A percentile compares a stretch with the other conserved stretches of the same genome.
Evolutionary conservation across 1,139 yeast genomes (phyloP).

Genomic region (Zygosaccharomyces pseudobailii): DNA sequence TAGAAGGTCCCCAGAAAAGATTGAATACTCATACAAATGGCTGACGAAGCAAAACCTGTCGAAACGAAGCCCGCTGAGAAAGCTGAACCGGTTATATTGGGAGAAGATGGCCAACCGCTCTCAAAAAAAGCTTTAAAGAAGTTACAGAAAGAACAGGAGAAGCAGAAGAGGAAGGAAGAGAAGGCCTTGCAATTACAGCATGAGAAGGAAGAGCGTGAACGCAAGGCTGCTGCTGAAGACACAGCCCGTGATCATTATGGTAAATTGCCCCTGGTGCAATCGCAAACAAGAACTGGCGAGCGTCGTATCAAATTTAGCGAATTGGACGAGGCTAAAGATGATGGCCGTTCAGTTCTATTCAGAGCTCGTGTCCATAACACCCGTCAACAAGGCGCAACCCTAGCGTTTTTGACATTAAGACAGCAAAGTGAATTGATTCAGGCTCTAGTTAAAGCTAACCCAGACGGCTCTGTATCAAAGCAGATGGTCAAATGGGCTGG

Average conservation of each 20-base stretch:
- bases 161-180: constrained; percentile 89
- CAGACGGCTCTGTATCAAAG: constrained; percentile 61
- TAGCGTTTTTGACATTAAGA: constrained; percentile 85
- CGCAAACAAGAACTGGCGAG: constrained; percentile 55
- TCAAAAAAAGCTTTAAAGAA: constrained; percentile 94
- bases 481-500: constrained; percentile 98
- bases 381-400: constrained; percentile 93
- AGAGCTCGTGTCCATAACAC: constrained; percentile 93
- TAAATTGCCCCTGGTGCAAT: constrained; percentile 80
- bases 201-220: constrained; percentile 71
- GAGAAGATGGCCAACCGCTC: constrained; percentile 89
- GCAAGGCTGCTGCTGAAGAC: constrained; percentile 57
- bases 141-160: constrained; percentile 87
- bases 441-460: constrained; percentile 66
- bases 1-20: not conserved
- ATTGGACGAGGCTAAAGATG: constrained; percentile 55
- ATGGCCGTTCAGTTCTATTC: constrained; percentile 73
- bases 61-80: not conserved
- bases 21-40: not conserved
- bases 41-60: constrained; percentile 4
- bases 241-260: constrained; percentile 89
- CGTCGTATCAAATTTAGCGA: constrained; percentile 53
- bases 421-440: constrained; percentile 82
- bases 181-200: constrained; percentile 84
- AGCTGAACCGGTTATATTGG: constrained; percentile 38